Conservation (phyloP, 495 filamentous ascomycete genomes). For the Aspergillus hancockii region DNA sequence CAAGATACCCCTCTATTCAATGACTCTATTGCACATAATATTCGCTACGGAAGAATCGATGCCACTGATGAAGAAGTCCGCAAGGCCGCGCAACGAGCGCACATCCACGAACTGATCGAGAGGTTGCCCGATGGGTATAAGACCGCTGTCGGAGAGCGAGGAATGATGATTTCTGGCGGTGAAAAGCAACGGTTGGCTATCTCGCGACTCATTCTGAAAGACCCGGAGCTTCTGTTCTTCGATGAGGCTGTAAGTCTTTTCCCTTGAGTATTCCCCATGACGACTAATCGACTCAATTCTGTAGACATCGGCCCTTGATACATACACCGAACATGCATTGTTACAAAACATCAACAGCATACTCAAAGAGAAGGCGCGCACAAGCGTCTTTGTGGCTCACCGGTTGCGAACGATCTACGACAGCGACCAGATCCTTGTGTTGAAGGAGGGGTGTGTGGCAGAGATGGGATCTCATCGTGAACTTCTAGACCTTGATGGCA, state of each 20-base stretch:
- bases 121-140: conserved; percentile 81
- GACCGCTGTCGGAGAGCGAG: conserved; percentile 92
- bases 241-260: conserved; percentile 75
- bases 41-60: conserved; percentile 86
- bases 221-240: conserved; percentile 91
- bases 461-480: conserved; percentile 86
- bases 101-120: conserved; percentile 80
- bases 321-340: conserved; percentile 89
- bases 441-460: conserved; percentile 78
- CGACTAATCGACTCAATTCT: conserved; percentile 13
- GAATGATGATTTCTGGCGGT: conserved; percentile 97
- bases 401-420: conserved; percentile 91
- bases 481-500: conserved; percentile 73
- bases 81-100: conserved; percentile 75
- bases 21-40: conserved; percentile 92
- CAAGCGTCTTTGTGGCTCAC: conserved; percentile 93
- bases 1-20: conserved; percentile 98
- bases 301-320: conserved; percentile 88
- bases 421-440: conserved; percentile 89
- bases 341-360: conserved; percentile 94
- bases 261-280: background rate
- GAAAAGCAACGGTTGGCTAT: conserved; percentile 95
- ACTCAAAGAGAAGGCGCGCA: conserved; percentile 81
- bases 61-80: conserved; percentile 72
- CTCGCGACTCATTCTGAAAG: conserved; percentile 82